These are phyloP conservation scores for Psilocybe azurescens DNA, from an alignment of 768 basidiomycete genomes.

Conservation along the genomic window DNA sequence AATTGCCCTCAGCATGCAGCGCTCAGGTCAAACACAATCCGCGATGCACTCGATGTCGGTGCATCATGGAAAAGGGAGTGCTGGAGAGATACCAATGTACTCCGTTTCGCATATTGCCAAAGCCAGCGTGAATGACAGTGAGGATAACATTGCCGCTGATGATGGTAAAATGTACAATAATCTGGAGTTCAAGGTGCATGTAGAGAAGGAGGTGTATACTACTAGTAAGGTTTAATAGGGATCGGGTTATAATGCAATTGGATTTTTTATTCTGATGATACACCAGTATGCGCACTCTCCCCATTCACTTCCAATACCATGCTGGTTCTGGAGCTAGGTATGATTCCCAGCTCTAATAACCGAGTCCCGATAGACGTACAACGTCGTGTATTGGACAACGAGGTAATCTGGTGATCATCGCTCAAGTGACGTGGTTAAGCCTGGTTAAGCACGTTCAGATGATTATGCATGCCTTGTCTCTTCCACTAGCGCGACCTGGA, in stretches of 20 bases:
- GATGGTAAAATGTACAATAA: background rate
- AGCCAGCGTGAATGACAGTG: constrained; percentile 1
- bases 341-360: too few species aligned
- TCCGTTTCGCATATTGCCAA: constrained; percentile 1
- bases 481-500: too few species aligned
- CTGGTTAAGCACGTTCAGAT: too few species aligned
- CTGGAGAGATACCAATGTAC: constrained; percentile 5
- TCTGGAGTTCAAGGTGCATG: constrained; percentile 7
- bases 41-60: background rate
- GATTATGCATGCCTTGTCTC: too few species aligned
- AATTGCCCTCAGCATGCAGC: constrained; percentile 9
- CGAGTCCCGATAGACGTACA: too few species aligned
- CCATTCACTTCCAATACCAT: too few species aligned
- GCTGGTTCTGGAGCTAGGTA: too few species aligned
- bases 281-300: too few species aligned
- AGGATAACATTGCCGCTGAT: constrained; percentile 5
- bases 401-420: too few species aligned
- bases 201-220: constrained; percentile 8
- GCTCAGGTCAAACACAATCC: constrained; percentile 1
- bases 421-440: too few species aligned
- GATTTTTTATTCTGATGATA: too few species aligned
- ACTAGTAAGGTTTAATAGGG: constrained; percentile 4
- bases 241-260: background rate
- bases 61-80: constrained; percentile 1
- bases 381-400: too few species aligned